Evolutionary conservation across 208 protist genomes (phyloP), one percentile per base, ranked within the genome.

Genomic region (Leishmania mexicana): DNA sequence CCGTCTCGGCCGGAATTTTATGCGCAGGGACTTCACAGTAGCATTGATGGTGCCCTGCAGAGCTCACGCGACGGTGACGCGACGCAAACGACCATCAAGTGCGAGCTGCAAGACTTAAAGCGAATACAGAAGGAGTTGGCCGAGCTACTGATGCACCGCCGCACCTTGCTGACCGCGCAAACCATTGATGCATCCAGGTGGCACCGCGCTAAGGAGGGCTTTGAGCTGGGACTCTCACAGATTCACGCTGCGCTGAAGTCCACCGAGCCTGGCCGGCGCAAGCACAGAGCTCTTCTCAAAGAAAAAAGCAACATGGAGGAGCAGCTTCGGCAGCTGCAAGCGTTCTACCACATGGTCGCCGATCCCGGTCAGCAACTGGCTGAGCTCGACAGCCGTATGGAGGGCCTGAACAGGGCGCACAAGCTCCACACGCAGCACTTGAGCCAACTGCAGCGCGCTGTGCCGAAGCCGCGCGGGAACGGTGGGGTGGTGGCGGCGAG

Each of bases 301-400:
- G 88, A 95, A 71, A 78, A 79, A 57, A 35, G 53, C 8, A 75
- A 83, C 28, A 75, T 95, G 73, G 49, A 81, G 72, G 67, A 81
- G 35, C 89, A 89, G 67, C 78, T 95, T 53, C 58, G 42, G 28
- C 83, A 93, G 83, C 82, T 96, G 53, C n/a, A 92, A 47, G 40
- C 77, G 19, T 86, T 94, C 64, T 78, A 88, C 77, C 83, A 83
- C 65, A 89, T 92, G 54, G 77, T 95, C 57, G 79, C 81, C 15
- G 83, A 91, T 78, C 85, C 91, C 40, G 79, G 67, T 35, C 81
- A 85, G 76, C 94, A 96, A 81, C 79, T 94, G 24, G 83, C 75
- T 6, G 94, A 97, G 82, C 81, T 97, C 53, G 87, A 94, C 42
- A 84, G 85, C 60, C 89, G 86, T 40, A 93, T 97, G 79, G 92